Percentiles rank a stretch among this genome's conserved stretches.
Conservation (phyloP, 768 basidiomycete genomes). For the Boletus sp. region DNA sequence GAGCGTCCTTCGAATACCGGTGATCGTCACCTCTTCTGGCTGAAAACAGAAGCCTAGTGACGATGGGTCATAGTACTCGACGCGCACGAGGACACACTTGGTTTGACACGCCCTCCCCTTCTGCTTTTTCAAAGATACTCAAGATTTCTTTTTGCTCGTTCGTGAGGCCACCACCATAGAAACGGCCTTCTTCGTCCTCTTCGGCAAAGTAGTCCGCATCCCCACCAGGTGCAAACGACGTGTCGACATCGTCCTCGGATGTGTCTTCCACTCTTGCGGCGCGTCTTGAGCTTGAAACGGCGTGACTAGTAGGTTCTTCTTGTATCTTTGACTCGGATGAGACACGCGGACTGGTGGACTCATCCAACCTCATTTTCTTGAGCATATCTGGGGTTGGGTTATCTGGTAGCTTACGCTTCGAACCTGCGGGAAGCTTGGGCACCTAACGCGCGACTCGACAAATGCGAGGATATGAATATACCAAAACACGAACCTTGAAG, state of each 20-base stretch:
- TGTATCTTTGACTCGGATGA: constrained; percentile 7
- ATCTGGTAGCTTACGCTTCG: constrained; percentile 74
- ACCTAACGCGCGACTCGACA: constrained; percentile 38
- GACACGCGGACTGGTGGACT: constrained; percentile 5
- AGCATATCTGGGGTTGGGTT: constrained; percentile 78
- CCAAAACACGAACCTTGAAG: constrained; percentile 39
- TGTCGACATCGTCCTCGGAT: constrained; percentile 29
- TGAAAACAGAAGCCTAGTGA: constrained; percentile 25
- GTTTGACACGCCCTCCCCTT: constrained; percentile 57
- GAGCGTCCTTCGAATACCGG: constrained; percentile 68
- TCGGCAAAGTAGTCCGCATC: constrained; percentile 90
- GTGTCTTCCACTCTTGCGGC: constrained; percentile 60
- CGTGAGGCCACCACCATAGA: constrained; percentile 92
- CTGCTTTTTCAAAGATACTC: constrained; percentile 85
- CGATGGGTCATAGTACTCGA: background rate
- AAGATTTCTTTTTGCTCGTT: constrained; percentile 92
- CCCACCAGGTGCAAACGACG: constrained; percentile 73
- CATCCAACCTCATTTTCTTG: constrained; percentile 70
- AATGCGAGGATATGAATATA: background rate
- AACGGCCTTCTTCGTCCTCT: constrained; percentile 89
- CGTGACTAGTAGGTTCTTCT: constrained; percentile 6
- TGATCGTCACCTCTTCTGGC: constrained; percentile 66
- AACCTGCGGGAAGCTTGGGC: constrained; percentile 60
- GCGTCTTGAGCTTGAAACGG: constrained; percentile 33
- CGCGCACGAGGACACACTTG: constrained; percentile 49